Base-by-base conservation (phyloP, 1,284 basidiomycete species). In the Inonotus obliquus region DNA sequence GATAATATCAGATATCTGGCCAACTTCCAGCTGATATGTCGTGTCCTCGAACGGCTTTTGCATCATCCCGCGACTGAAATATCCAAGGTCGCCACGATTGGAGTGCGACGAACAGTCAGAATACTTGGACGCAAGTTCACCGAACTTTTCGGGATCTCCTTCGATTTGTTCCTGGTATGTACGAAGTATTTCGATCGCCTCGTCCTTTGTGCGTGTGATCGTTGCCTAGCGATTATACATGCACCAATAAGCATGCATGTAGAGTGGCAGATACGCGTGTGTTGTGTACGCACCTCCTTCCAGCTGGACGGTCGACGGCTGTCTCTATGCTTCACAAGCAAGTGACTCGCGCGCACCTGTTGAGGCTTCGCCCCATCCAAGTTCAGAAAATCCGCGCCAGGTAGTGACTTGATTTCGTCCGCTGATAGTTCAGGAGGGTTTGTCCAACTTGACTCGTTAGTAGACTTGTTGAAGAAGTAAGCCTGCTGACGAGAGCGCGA, bases 1-100 rank as follows among this genome's bases (percentile, higher is more conserved):
- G 71, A 98, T 83, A 57, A 98, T 79, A 54, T 85, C 89, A 74
- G 92, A 95, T 68, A 98, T 86, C 75, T 93, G 77, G 14, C 91
- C 93, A n/a, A 92, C 83, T 60, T 87, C 73, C 63, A 98, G 81
- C 1, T 76, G 84, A 74, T 87, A 98, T 9, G 95, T 84, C 3
- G 92, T 92, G 25, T 97, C 93, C 77, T 98, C 96, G 71, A 99
- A 99, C 23, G 94, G 87, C 75, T 94, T 95, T 76, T 99, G 97
- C 97, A 99, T 99, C 79, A 93, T 89, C 2, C 91, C 92, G 14
- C 77, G 83, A 1, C 82, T 83, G 71, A 99, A 99, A 77, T 79
- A 82, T 3, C 97, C 93, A 4, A 98, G 81, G 73, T 98, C 94
- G 1, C 95, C 95, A 2, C 81, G 82, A 66, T 89, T 81, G 35